Percentiles rank a stretch among this genome's conserved stretches.
These are phyloP conservation scores for Mycocentrospora acerina DNA, from an alignment of 2,329 filamentous ascomycete genomes.

Conservation along the genomic window DNA sequence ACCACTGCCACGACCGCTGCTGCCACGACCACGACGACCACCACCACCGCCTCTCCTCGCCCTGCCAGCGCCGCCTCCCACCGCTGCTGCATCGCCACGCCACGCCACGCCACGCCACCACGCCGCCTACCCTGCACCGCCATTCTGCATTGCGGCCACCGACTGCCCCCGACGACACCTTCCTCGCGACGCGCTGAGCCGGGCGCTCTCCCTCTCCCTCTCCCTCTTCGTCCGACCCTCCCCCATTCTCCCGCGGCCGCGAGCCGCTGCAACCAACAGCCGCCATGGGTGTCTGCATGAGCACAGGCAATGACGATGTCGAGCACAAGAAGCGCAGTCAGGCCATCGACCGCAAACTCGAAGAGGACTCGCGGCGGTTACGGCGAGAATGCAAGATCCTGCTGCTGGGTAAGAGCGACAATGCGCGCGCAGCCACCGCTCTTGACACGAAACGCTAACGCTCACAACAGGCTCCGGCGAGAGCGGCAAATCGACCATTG, in stretches of 20 bases:
- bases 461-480: conserved; percentile 78
- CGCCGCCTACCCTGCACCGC: conserved; percentile 14
- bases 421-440: no score
- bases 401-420: conserved; percentile 76
- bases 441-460: conserved; percentile 39
- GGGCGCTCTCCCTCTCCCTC: conserved; percentile 21
- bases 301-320: conserved; percentile 78
- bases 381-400: conserved; percentile 99
- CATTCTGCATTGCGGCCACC: conserved; percentile 21
- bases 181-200: conserved; percentile 35
- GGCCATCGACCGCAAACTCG: conserved; percentile 88
- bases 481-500: conserved; percentile 98
- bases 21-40: conserved; percentile 3
- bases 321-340: conserved; percentile 97
- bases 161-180: conserved; percentile 7
- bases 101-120: no score
- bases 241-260: conserved; percentile 29
- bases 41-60: conserved; percentile 23
- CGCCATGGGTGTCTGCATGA: conserved; percentile 93
- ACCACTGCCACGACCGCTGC: conserved; percentile 5
- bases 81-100: conserved; percentile 25
- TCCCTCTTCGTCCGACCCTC: conserved; percentile 13
- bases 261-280: conserved; percentile 27
- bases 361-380: conserved; percentile 91
- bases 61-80: conserved; percentile 17